phyloP scores from a whole-genome alignment of 73 alveolate species.

The Paramecium sonneborni region DNA sequence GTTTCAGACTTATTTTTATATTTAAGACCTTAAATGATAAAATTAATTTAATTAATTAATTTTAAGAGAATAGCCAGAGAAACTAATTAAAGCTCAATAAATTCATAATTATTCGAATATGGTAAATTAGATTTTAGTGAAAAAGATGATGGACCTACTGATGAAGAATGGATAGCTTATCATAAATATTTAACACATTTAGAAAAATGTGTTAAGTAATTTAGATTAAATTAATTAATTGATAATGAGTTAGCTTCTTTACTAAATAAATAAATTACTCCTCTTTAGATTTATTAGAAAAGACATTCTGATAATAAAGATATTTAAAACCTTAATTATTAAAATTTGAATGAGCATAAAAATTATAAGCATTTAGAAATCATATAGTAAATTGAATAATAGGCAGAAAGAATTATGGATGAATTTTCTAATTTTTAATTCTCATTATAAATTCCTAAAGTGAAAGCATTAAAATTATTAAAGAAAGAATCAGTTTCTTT shows the following conservation, averaged over 20 bases:
- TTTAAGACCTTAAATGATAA: neutral
- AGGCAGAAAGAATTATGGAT: neutral
- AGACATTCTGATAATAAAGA: neutral
- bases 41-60: neutral
- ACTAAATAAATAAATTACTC: neutral
- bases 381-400: neutral
- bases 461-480: neutral
- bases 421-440: neutral
- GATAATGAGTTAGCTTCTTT: constrained; percentile 3
- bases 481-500: neutral
- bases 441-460: neutral
- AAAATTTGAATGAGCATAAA: neutral
- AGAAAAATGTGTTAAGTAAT: neutral
- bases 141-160: neutral
- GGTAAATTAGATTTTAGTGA: constrained; percentile 22
- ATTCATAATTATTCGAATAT: constrained; percentile 2
- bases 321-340: neutral
- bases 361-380: neutral
- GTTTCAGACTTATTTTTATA: neutral
- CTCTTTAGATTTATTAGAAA: neutral
- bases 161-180: constrained; percentile 5
- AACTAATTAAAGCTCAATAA: neutral
- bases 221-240: neutral
- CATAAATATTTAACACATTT: constrained; percentile 15
- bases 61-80: constrained; percentile 11